These are phyloP conservation scores for Cinchona pubescens DNA, from an alignment of 257 asterid genomes.

Conservation along the genomic window DNA sequence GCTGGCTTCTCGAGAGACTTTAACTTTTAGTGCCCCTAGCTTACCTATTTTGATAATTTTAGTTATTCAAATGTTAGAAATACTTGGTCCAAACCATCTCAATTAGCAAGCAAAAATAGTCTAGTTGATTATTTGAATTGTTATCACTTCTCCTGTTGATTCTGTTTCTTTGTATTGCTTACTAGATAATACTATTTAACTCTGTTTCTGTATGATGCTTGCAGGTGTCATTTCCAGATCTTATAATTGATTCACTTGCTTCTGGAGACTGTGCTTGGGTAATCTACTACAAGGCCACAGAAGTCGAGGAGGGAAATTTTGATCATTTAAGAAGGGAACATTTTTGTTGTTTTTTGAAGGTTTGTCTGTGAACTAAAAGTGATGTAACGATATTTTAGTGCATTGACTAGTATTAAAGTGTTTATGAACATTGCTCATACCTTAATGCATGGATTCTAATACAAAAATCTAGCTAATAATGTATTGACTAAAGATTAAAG, in stretches of 20 bases:
- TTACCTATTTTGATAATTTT: background rate
- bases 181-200: background rate
- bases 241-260: conserved; percentile 10
- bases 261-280: background rate
- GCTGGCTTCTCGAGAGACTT: background rate
- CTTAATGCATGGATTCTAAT: too few relatives aligned
- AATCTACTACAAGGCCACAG: too few relatives aligned
- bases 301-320: background rate
- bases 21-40: too few relatives aligned
- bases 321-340: background rate
- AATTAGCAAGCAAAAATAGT: background rate
- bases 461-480: too few relatives aligned
- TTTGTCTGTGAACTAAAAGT: background rate
- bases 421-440: background rate
- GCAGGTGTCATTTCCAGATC: conserved; percentile 38
- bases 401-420: too few relatives aligned
- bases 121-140: background rate
- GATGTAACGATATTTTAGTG: too few relatives aligned
- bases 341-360: background rate
- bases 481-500: too few relatives aligned
- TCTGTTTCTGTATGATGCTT: background rate
- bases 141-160: background rate
- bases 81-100: background rate
- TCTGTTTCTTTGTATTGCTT: conserved; percentile 1
- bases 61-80: background rate